Evolutionary conservation across 129 eudicot genomes (phyloP).

Genomic region (Scalesia atractyloides): DNA sequence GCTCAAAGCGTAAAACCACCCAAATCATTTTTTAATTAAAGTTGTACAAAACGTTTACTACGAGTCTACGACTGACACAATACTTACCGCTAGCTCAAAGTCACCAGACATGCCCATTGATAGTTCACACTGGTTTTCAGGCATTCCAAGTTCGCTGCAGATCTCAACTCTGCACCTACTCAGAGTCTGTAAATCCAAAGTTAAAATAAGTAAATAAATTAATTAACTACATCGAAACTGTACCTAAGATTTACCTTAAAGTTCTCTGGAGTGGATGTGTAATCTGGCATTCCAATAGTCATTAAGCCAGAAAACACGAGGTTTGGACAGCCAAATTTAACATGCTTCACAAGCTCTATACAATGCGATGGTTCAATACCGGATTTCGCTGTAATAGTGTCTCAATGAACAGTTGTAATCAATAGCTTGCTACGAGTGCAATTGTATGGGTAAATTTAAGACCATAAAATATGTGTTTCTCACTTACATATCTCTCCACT

Average conservation of each 20-base stretch:
- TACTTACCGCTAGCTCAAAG: conserved; percentile 86
- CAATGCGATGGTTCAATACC: conserved; percentile 82
- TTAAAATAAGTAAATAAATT: not conserved
- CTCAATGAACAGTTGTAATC: not conserved
- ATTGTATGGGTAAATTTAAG: not conserved
- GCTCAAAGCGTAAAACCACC: not conserved
- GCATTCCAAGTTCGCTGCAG: conserved; percentile 76
- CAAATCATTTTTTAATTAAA: no score
- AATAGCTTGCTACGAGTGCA: not conserved
- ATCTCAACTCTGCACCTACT: conserved; percentile 71
- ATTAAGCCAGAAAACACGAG: conserved; percentile 93
- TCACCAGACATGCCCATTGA: conserved; percentile 99
- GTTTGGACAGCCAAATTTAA: conserved; percentile 63
- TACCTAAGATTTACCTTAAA: conserved; percentile 52
- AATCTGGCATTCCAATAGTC: conserved; percentile 98
- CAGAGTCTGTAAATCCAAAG: conserved; percentile 48
- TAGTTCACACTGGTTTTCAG: conserved; percentile 69
- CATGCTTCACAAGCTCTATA: conserved; percentile 78
- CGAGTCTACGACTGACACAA: no score
- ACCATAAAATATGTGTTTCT: not conserved
- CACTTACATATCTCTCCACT: conserved; percentile 85
- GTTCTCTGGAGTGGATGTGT: conserved; percentile 91
- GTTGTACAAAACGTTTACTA: no score
- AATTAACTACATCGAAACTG: not conserved
- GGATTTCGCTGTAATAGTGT: conserved; percentile 67